Percentiles rank a stretch among this genome's conserved stretches.
phyloP scores from a whole-genome alignment of 306 rosid genomes.

The Oemleria cerasiformis region DNA sequence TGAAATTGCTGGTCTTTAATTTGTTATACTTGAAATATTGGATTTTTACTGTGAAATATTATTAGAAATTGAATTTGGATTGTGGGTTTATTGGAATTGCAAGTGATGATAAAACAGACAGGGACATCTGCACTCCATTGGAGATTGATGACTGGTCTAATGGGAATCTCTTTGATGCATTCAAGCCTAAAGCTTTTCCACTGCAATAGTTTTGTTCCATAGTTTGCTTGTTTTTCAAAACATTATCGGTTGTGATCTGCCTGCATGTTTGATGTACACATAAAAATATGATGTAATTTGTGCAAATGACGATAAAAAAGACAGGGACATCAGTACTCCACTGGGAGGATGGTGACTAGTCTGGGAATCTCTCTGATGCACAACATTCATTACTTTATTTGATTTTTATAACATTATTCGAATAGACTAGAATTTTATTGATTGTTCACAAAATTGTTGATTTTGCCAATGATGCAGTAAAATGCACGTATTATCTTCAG shows the following conservation, averaged over 20 bases:
- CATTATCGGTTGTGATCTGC: too few species aligned
- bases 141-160: slow-evolving; percentile 24
- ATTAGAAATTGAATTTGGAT: neutral
- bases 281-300: neutral
- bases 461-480: slow-evolving; percentile 63
- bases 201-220: neutral
- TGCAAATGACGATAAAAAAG: slow-evolving; percentile 53
- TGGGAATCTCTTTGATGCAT: slow-evolving; percentile 25
- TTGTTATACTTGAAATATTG: neutral
- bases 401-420: too few species aligned
- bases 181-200: neutral
- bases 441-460: neutral
- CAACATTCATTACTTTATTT: neutral
- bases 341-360: slow-evolving; percentile 49
- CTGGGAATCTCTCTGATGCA: slow-evolving; percentile 80
- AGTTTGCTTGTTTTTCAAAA: too few species aligned
- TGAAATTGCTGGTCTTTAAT: neutral
- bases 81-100: neutral
- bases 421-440: neutral
- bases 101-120: slow-evolving; percentile 27
- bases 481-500: slow-evolving; percentile 47
- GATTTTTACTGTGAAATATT: neutral
- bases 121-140: slow-evolving; percentile 25
- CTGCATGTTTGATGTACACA: too few species aligned
- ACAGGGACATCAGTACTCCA: slow-evolving; percentile 65